Percentiles rank a stretch among this genome's conserved stretches.
Conservation (phyloP, 1,284 basidiomycete genomes). For the Stereum hirsutum region DNA sequence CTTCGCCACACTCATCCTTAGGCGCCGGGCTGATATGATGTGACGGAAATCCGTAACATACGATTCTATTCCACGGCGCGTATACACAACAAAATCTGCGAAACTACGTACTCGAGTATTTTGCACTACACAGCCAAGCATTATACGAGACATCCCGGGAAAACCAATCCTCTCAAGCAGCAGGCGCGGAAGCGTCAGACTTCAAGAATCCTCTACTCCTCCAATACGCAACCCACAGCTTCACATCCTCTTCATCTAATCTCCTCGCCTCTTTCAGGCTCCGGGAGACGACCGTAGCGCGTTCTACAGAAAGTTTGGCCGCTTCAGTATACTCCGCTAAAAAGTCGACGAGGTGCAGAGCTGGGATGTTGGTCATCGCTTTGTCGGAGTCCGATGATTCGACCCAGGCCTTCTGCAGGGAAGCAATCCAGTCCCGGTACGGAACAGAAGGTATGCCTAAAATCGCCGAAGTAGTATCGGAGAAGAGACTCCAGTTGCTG, state of each 20-base stretch:
- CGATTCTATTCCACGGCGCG: too few species aligned
- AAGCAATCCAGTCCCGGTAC: constrained; percentile 16
- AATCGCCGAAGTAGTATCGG: constrained; percentile 11
- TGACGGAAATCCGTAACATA: too few species aligned
- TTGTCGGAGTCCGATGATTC: not conserved
- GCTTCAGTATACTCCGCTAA: not conserved
- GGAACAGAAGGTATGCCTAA: constrained; percentile 15
- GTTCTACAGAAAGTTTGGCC: not conserved
- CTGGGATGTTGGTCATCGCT: not conserved
- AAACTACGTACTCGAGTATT: too few species aligned
- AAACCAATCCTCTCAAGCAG: too few species aligned
- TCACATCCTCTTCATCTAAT: constrained; percentile 3
- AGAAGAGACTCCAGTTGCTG: constrained; percentile 14
- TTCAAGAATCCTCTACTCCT: constrained; percentile 3
- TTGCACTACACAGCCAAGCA: too few species aligned
- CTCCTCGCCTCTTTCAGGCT: not conserved
- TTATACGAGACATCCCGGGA: too few species aligned
- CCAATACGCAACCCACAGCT: constrained; percentile 10
- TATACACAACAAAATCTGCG: too few species aligned
- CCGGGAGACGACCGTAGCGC: not conserved
- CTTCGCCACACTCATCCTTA: too few species aligned
- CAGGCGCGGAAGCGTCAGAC: too few species aligned
- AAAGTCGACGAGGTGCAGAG: constrained; percentile 3
- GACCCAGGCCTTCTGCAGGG: not conserved
- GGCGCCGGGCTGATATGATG: too few species aligned